Conservation (phyloP, 2,329 filamentous ascomycete species). For the Colletotrichum sp. region DNA sequence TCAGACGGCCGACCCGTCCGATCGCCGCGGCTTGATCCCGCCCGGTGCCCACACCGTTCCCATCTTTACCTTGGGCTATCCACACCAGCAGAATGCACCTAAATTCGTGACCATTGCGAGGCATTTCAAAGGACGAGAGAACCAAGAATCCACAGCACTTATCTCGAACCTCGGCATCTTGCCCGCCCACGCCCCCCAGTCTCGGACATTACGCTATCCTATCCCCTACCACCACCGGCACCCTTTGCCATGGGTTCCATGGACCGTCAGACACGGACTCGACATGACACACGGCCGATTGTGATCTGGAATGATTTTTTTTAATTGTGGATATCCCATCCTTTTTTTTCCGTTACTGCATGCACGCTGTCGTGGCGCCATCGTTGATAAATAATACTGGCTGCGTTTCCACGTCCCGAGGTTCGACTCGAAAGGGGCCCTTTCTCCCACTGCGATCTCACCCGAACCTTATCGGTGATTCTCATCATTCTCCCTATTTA, state of each 20-base stretch:
- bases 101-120: background rate
- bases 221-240: background rate
- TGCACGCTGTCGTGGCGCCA: background rate
- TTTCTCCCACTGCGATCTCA: background rate
- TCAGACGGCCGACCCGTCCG: background rate
- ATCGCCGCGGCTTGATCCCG: background rate
- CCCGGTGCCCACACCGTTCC: background rate
- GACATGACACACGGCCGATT: background rate
- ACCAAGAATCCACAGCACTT: background rate
- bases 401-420: background rate
- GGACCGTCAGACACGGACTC: background rate
- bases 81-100: background rate
- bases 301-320: background rate
- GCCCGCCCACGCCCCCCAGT: background rate
- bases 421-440: background rate
- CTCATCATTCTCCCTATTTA: background rate
- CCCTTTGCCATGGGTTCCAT: background rate
- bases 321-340: conserved; percentile 9
- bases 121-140: background rate
- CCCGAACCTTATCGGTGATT: background rate
- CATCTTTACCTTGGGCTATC: background rate
- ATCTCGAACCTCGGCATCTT: conserved; percentile 16
- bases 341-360: background rate
- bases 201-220: conserved; percentile 12
- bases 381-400: conserved; percentile 6